Base-by-base conservation (phyloP, 2,329 filamentous ascomycete genomes). In the Pyrenochaeta sp. region DNA sequence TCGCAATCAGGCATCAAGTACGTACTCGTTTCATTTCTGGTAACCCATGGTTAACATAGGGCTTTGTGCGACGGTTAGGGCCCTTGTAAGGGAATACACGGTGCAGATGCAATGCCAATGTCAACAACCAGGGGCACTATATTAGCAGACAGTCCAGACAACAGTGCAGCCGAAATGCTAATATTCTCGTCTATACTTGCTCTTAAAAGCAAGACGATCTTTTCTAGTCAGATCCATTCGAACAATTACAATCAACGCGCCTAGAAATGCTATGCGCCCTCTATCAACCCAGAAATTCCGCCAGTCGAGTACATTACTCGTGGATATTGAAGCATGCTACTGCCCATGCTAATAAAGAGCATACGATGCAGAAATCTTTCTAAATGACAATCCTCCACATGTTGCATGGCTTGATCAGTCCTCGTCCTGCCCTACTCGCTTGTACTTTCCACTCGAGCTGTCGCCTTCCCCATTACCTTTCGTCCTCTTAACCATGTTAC, bases 401-500 rank as follows among this genome's bases (percentile, higher is more conserved):
- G 53, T 46, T 22, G 49, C 36, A 32, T 50, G 48, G 48, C 43
- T 32, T 44, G 34, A 58, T 48, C 66, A 71, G 37, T 70, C 65
- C 36, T 74, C 68, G 42, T 82, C 77, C 61, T 83, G 81, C 15
- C 77, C 80, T 22, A 84, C 73, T 19, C 76, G 68, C 67, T 77
- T 80, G 66, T 84, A 84, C 64, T 77, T 78, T 36, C 79, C 81
- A 62, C 80, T 79, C 25, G 70, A 68, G 58, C 74, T 74, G 46
- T 77, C 75, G 24, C 78, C 79, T 54, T 80, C 78, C 19, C 75
- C 77, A 37, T 80, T 79, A 27, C 79, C 78, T 74, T 80, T 85
- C 62, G 72, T 80, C 57, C 84, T 82, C 67, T 82, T 85, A 39
- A 90, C 85, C 77, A 91, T 85, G 42, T 86, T 86, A 44, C 84